Percentiles rank a stretch among this genome's conserved stretches.
phyloP scores from a whole-genome alignment of 768 basidiomycete genomes.

The Exidia glandulosa region DNA sequence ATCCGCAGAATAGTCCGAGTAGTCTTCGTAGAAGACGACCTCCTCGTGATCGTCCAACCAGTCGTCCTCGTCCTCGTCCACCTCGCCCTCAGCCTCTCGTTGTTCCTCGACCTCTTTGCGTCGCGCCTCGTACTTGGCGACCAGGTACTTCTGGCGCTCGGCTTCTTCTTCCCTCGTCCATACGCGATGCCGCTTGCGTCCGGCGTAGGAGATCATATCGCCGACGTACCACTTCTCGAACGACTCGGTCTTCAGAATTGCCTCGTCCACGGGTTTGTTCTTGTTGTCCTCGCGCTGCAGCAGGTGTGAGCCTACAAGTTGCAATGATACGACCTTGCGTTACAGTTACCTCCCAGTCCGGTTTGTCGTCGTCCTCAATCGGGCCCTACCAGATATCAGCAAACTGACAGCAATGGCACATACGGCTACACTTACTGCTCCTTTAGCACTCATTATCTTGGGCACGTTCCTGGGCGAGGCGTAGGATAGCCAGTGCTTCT shows the following conservation, averaged over 20 bases:
- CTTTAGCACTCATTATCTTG: neutral
- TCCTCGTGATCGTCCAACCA: neutral
- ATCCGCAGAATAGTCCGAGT: neutral
- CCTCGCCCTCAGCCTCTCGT: neutral
- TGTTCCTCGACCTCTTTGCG: neutral
- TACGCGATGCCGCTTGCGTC: slow-evolving; percentile 14
- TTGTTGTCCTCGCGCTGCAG: slow-evolving; percentile 6
- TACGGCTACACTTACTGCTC: neutral
- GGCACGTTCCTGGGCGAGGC: neutral
- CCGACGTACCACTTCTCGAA: slow-evolving; percentile 17
- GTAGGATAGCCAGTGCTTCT: neutral
- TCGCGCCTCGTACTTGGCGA: neutral
- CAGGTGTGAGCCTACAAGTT: neutral
- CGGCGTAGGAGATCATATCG: slow-evolving; percentile 12
- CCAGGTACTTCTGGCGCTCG: neutral
- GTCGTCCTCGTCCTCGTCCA: neutral
- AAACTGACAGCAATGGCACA: neutral
- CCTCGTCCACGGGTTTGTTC: slow-evolving; percentile 12
- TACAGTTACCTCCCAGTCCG: neutral
- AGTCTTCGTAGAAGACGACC: neutral
- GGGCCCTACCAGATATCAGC: neutral
- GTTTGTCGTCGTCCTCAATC: neutral
- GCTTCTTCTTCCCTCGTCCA: slow-evolving; percentile 11
- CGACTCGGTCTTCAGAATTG: slow-evolving; percentile 12
- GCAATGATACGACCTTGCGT: neutral